Evolutionary conservation across 176 grass and related monocot genomes (phyloP), one percentile per base, ranked within the genome.

Genomic region (Musa troglodytarum): DNA sequence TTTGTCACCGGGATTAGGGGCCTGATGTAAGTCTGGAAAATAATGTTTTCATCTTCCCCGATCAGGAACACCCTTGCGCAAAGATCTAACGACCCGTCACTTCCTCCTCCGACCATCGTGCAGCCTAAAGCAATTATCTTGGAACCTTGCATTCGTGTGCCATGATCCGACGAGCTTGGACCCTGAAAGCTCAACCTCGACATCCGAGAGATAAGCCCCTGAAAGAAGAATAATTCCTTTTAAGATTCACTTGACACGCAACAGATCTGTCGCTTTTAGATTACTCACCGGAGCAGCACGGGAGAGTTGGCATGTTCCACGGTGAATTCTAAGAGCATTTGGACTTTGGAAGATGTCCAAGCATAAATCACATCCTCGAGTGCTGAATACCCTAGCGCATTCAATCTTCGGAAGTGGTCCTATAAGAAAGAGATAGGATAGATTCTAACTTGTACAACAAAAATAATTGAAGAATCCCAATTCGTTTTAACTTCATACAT

Each of bases 401-500:
- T 96, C 93, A 9, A 77, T 75, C 87, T 90, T 96, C 0, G 93
- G 89, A 75, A 96, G n/a, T 76, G 93, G 89, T 21, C 89, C 92
- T 96, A 50, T 15, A 52, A 56, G 8, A 52, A 66, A 17, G 63
- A 52, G 20, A 22, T 22, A 43, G 34, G 34, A 43, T 43, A 4
- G 34, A 43, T 43, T 43, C 34, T 6, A 6, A 43, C 26, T 15
- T 68, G 0, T 49, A 49, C 34, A 43, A 43, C 34, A 43, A 43
- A 43, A 43, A 43, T 43, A 43, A 43, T 43, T 43, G 34, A 43
- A 43, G 34, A 43, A 43, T 43, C 34, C 3, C 34, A 43, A 43
- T 43, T 43, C 0, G 4, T 43, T 43, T 43, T 5, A 6, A 49
- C 13, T 49, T 15, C 43, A 68, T 11, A 65, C 26, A 26, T 54